A percentile compares a stretch with the other conserved stretches of the same genome.
Conservation (phyloP, 768 basidiomycete genomes). For the Termitomyces sp. region DNA sequence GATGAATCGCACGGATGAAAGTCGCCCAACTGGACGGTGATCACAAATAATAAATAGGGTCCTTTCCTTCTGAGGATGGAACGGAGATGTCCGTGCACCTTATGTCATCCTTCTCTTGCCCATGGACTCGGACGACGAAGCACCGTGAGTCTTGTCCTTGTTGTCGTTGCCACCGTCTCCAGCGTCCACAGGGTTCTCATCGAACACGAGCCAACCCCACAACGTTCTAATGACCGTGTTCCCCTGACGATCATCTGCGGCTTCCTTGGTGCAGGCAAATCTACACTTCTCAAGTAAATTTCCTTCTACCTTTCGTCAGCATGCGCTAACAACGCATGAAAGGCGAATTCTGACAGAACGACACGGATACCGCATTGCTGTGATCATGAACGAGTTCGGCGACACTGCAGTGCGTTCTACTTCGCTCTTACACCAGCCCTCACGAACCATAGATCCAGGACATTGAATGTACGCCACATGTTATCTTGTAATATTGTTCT, state of each 20-base stretch:
- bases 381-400: conserved; percentile 98
- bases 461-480: conserved; percentile 71
- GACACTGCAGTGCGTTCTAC: conserved; percentile 76
- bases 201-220: conserved; percentile 15
- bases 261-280: conserved; percentile 93
- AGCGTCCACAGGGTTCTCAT: conserved; percentile 22
- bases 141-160: conserved; percentile 41
- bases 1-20: background rate
- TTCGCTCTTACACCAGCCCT: background rate
- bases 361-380: conserved; percentile 95
- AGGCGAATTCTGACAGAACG: conserved; percentile 88
- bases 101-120: conserved; percentile 6
- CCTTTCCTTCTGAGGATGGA: background rate
- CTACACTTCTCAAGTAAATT: conserved; percentile 80
- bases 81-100: conserved; percentile 1
- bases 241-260: conserved; percentile 95
- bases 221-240: conserved; percentile 33
- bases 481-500: conserved; percentile 3
- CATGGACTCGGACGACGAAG: conserved; percentile 57
- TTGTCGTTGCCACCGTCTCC: background rate
- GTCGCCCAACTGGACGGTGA: background rate
- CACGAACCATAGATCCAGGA: conserved; percentile 48
- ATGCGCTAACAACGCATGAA: background rate
- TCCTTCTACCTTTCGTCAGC: background rate
- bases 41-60: background rate